Conservation (phyloP, 2,329 filamentous ascomycete species). For the Fusarium sp. region DNA sequence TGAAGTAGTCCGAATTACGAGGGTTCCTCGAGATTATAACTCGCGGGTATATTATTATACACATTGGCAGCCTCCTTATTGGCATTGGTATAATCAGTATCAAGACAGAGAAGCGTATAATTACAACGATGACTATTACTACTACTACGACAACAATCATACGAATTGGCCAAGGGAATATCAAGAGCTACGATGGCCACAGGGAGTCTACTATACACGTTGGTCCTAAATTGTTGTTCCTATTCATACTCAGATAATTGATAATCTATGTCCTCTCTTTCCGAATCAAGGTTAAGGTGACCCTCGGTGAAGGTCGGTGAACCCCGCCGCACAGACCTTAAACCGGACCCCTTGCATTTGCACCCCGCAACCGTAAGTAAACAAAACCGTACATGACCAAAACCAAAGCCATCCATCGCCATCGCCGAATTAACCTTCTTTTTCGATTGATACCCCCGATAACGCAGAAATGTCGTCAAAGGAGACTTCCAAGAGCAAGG, state of each 20-base stretch:
- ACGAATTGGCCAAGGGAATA: neutral
- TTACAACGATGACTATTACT: neutral
- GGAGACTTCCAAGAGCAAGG: conserved; percentile 44
- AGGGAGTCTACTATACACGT: conserved; percentile 22
- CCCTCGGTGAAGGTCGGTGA: conserved; percentile 39
- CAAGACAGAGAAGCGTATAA: neutral
- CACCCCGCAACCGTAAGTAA: conserved; percentile 48
- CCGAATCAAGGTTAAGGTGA: conserved; percentile 14
- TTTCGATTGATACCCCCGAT: neutral
- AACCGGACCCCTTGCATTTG: conserved; percentile 6
- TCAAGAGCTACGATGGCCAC: conserved; percentile 21
- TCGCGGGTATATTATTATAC: neutral
- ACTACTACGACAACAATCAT: neutral
- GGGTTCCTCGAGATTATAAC: neutral
- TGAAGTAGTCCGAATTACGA: neutral
- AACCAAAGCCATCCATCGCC: neutral
- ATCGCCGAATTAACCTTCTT: neutral
- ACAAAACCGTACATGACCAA: conserved; percentile 36
- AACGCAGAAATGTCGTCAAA: conserved; percentile 47
- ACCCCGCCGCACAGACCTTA: conserved; percentile 43
- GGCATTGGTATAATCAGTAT: neutral
- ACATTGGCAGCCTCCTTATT: neutral
- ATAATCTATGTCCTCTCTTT: neutral
- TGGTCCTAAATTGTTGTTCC: neutral
- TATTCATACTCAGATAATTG: neutral